Base-by-base conservation (phyloP, 1,284 basidiomycete genomes). In the Farysia itapuensis region DNA sequence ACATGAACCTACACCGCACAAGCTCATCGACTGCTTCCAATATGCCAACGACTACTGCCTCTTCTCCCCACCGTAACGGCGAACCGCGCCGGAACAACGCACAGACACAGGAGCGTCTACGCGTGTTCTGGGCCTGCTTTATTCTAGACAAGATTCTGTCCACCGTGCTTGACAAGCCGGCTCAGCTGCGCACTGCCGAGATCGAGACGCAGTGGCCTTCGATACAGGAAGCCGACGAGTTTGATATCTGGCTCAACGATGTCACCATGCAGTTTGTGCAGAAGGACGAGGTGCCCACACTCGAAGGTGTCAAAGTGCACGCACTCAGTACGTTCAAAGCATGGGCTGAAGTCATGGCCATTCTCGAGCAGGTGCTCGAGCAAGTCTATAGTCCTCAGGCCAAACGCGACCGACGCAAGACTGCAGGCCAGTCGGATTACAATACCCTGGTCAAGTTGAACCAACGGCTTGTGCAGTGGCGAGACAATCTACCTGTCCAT, bases 131-230 rank as follows among this genome's bases (percentile, higher is more conserved):
- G 64, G 64, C 54, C 0, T 59, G 53, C 34, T 64, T 51, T 40
- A 56, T 61, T 15, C 50, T 67, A 21, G 64, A 67, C 42, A 67
- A 67, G 50, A 56, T 67, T 20, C 64, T 67, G 18, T 58, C 46
- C 23, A 54, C 54, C 16, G 60, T 63, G 7, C 51, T 67, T 33
- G 59, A 64, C 34, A 63, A 59, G 35, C 64, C 64, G 4, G 38
- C 51, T 2, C 46, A 54, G 31, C 46, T 67, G 2, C 59, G 60
- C 35, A 39, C n/a, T 28, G 52, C 44, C 25, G 60, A 67, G 16
- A 48, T 59, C 35, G 54, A 60, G 16, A 31, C 43, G 4, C 39
- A 50, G 16, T 47, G 47, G 44, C 60, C 60, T 2, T 54, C 54
- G 9, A 45, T 53, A 11, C 56, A 58, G 38, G 60, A 67, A 38